Evolutionary conservation across 139 green algal species (phyloP).

Genomic region (Nannochloris sp.): DNA sequence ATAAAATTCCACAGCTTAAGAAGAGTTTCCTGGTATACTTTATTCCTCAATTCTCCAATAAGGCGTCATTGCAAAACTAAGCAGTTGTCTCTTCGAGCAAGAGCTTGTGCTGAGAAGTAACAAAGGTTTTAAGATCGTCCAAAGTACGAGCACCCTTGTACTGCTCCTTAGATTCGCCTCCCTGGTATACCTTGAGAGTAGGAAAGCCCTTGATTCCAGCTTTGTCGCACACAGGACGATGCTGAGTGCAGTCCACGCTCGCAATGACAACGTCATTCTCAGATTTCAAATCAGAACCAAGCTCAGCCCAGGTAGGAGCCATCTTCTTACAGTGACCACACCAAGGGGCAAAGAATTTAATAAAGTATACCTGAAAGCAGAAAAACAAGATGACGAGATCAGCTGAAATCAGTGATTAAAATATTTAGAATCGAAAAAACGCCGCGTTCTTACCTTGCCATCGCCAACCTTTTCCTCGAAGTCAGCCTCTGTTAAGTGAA

Average conservation of each 20-base stretch:
- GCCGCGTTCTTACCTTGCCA: conserved; percentile 6
- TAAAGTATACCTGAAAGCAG: conserved; percentile 17
- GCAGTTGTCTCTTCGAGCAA: conserved; percentile 13
- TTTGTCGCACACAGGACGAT: conserved; percentile 23
- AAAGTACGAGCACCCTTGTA: conserved; percentile 19
- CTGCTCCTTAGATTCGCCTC: background rate
- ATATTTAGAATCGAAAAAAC: background rate
- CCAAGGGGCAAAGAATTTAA: conserved; percentile 25
- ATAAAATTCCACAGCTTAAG: too few relatives aligned
- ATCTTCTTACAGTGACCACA: conserved; percentile 18
- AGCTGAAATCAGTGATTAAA: too few relatives aligned
- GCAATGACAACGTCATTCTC: conserved; percentile 11
- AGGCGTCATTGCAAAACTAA: background rate
- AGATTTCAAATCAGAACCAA: conserved; percentile 13
- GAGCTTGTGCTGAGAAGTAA: background rate
- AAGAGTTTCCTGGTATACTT: too few relatives aligned
- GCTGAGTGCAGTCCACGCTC: conserved; percentile 26
- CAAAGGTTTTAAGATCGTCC: conserved; percentile 16
- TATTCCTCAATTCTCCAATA: background rate
- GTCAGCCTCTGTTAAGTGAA: background rate
- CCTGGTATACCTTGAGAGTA: conserved; percentile 23
- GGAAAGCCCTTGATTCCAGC: conserved; percentile 22
- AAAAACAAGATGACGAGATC: too few relatives aligned
- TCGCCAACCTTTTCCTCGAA: conserved; percentile 10
- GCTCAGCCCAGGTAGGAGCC: conserved; percentile 25